A percentile compares a stretch with the other conserved stretches of the same genome.
Conservation (phyloP, 2,329 filamentous ascomycete genomes). For the Aspergillus quadrilineatus region DNA sequence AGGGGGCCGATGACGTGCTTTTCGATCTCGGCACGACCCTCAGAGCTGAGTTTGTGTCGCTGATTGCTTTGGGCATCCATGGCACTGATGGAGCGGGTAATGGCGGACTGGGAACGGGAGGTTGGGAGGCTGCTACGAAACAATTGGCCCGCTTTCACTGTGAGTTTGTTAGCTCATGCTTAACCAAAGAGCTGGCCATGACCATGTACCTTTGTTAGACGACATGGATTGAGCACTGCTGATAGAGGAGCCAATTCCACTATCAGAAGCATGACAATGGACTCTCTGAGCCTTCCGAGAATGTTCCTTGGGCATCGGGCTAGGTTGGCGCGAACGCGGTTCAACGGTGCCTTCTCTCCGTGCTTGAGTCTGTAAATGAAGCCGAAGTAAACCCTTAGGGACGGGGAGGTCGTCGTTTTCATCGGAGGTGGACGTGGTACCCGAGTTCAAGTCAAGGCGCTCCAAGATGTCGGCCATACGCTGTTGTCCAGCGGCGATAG, state of each 20-base stretch:
- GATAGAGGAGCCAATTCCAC: conserved; percentile 82
- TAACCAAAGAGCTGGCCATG: background rate
- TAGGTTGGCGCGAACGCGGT: conserved; percentile 19
- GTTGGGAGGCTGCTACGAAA: conserved; percentile 18
- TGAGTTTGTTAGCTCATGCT: conserved; percentile 15
- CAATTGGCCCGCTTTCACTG: conserved; percentile 27
- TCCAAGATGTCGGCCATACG: conserved; percentile 66
- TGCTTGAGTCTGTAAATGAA: conserved; percentile 52
- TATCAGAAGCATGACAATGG: conserved; percentile 76
- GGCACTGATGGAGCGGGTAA: conserved; percentile 60
- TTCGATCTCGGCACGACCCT: conserved; percentile 74
- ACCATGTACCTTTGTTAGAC: conserved; percentile 45
- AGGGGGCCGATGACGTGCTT: conserved; percentile 77
- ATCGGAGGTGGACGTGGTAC: conserved; percentile 40
- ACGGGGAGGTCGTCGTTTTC: conserved; percentile 60
- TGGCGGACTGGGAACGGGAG: conserved; percentile 49
- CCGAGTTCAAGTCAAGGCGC: conserved; percentile 63
- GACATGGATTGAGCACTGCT: conserved; percentile 53
- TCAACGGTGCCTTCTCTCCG: conserved; percentile 32
- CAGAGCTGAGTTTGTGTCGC: conserved; percentile 63
- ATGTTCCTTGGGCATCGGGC: conserved; percentile 37
- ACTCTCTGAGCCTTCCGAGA: conserved; percentile 15
- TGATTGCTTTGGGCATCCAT: conserved; percentile 47
- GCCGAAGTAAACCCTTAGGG: conserved; percentile 59
- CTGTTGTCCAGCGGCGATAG: conserved; percentile 67